phyloP scores from a whole-genome alignment of 805 yeast species.

The Jamesozyma lodderae region DNA sequence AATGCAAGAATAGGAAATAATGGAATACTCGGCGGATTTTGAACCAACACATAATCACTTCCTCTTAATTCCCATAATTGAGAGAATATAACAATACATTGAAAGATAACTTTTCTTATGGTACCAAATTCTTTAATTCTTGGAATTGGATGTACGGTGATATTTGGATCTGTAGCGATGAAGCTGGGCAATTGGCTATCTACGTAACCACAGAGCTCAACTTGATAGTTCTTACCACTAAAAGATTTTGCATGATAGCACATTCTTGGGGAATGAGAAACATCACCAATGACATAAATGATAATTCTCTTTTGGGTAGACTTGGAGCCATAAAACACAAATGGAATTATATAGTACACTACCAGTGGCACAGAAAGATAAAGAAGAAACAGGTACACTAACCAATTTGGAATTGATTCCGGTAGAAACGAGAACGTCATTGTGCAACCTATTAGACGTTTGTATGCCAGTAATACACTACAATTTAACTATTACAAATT shows the following conservation, averaged over 20 bases:
- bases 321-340: slow-evolving; percentile 27
- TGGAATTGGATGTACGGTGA: slow-evolving; percentile 39
- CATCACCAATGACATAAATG: slow-evolving; percentile 81
- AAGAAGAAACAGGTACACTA: slow-evolving; percentile 23
- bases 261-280: slow-evolving; percentile 95
- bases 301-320: slow-evolving; percentile 47
- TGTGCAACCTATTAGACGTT: too few relatives aligned
- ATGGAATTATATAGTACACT: slow-evolving; percentile 30
- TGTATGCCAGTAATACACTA: too few relatives aligned
- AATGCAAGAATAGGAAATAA: slow-evolving; percentile 54
- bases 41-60: slow-evolving; percentile 62
- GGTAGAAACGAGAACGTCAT: slow-evolving; percentile 3
- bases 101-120: slow-evolving; percentile 46
- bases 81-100: slow-evolving; percentile 38
- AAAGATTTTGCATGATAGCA: slow-evolving; percentile 80
- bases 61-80: slow-evolving; percentile 49
- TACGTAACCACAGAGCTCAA: slow-evolving; percentile 77
- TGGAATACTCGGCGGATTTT: slow-evolving; percentile 93
- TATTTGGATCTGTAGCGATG: slow-evolving; percentile 40
- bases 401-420: slow-evolving; percentile 5
- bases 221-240: slow-evolving; percentile 56
- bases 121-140: slow-evolving; percentile 10
- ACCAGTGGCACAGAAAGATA: slow-evolving; percentile 37
- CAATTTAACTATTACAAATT: neutral
- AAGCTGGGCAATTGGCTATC: slow-evolving; percentile 47